Percentiles rank a stretch among this genome's conserved stretches.
Evolutionary conservation across 345 rosid species (phyloP).

Genomic region (Hevea brasiliensis): DNA sequence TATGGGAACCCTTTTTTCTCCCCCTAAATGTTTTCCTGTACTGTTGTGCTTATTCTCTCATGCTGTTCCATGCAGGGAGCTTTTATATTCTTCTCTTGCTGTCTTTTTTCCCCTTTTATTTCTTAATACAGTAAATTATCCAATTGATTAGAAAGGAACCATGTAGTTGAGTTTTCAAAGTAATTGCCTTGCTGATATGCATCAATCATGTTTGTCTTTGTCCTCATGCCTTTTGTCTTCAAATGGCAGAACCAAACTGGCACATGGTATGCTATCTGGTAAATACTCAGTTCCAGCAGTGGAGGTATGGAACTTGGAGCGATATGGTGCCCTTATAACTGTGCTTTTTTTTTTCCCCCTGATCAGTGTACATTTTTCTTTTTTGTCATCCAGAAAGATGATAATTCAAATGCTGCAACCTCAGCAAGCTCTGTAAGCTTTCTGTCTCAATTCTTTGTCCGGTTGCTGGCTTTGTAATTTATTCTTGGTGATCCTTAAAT

Average conservation of each 20-base stretch:
- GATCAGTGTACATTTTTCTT: slow-evolving; percentile 12
- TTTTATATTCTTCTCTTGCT: not conserved
- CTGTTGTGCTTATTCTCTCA: not conserved
- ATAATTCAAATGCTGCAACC: slow-evolving; percentile 33
- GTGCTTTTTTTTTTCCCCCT: slow-evolving; percentile 4
- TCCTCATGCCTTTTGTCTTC: slow-evolving; percentile 24
- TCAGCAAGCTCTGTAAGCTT: slow-evolving; percentile 46
- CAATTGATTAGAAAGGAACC: not conserved
- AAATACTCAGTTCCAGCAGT: slow-evolving; percentile 74
- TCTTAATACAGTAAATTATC: not conserved
- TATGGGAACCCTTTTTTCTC: not conserved
- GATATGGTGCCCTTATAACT: slow-evolving; percentile 7
- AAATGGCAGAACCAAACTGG: slow-evolving; percentile 85
- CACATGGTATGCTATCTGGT: slow-evolving; percentile 92
- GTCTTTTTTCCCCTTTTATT: not conserved
- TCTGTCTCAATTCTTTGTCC: slow-evolving; percentile 5
- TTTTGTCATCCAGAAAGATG: slow-evolving; percentile 47
- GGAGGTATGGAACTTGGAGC: slow-evolving; percentile 48
- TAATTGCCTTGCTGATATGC: not conserved
- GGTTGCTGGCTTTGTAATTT: not conserved
- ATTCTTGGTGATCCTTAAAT: not conserved
- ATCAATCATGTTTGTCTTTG: slow-evolving; percentile 8
- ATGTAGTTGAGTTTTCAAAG: not conserved
- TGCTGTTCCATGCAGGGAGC: not conserved
- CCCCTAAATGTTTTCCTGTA: not conserved